Percentiles rank a stretch among this genome's conserved stretches.
phyloP scores from a whole-genome alignment of 2,329 filamentous ascomycete species.

The Saccharata proteae region DNA sequence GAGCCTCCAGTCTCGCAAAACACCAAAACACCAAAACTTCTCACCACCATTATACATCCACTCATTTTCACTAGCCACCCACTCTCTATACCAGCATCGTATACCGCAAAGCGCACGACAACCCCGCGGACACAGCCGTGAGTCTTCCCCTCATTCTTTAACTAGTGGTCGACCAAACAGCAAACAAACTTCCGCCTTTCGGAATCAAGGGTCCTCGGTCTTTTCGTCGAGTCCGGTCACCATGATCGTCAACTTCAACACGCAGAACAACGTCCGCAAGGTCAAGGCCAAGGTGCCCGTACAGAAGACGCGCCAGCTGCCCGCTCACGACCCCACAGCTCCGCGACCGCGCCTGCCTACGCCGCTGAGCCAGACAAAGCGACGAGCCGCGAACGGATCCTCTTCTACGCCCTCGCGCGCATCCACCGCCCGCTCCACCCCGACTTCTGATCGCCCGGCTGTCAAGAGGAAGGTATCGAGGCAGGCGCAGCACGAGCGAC shows the following conservation, averaged over 20 bases:
- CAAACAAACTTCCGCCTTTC: too few species aligned
- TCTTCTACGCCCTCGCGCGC: background rate
- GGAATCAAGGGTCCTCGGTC: constrained; percentile 1
- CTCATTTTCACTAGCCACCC: too few species aligned
- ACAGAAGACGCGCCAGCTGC: constrained; percentile 5
- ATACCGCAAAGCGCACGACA: too few species aligned
- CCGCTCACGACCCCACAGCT: constrained; percentile 2
- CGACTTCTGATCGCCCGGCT: constrained; percentile 3
- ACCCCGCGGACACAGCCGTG: too few species aligned
- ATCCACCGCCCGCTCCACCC: constrained; percentile 2
- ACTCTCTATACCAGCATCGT: too few species aligned
- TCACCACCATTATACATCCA: too few species aligned
- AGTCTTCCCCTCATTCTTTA: too few species aligned
- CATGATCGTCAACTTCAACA: constrained; percentile 10
- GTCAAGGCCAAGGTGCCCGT: constrained; percentile 3
- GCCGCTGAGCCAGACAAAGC: constrained; percentile 4
- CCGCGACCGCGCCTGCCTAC: constrained; percentile 7
- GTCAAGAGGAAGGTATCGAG: constrained; percentile 8
- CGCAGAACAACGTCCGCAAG: constrained; percentile 6
- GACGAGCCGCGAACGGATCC: background rate
- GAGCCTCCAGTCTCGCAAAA: too few species aligned
- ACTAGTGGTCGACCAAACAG: too few species aligned
- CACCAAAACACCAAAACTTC: too few species aligned
- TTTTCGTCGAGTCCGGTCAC: background rate
- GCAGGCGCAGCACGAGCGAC: constrained; percentile 4